phyloP scores from a whole-genome alignment of 1,139 yeast genomes.

The Pichia sp. region DNA sequence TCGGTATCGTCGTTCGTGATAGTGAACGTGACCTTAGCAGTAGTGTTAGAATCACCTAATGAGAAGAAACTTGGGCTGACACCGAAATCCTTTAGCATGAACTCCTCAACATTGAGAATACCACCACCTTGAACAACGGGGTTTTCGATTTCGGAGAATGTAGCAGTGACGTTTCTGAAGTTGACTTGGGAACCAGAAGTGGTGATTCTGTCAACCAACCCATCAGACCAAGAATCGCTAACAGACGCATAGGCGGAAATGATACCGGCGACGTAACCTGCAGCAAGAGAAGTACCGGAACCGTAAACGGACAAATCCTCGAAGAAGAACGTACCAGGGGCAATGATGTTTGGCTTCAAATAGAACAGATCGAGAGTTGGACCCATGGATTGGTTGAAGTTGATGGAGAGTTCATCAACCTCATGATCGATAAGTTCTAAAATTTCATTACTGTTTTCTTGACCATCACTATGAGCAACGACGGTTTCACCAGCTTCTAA shows the following conservation, averaged over 20 bases:
- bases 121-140: conserved; percentile 13
- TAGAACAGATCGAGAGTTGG: conserved; percentile 8
- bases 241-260: conserved; percentile 4
- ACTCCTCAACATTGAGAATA: neutral
- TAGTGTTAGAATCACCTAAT: conserved; percentile 1
- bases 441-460: neutral
- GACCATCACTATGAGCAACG: neutral
- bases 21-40: conserved; percentile 1
- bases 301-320: conserved; percentile 2
- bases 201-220: conserved; percentile 4
- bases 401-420: neutral
- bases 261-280: conserved; percentile 6
- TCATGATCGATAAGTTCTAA: neutral
- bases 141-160: neutral
- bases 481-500: conserved; percentile 4
- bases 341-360: conserved; percentile 8
- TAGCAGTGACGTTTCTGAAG: conserved; percentile 2
- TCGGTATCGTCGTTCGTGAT: neutral
- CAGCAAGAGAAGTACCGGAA: conserved; percentile 9
- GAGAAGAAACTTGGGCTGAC: conserved; percentile 4
- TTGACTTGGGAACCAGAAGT: conserved; percentile 3
- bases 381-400: conserved; percentile 7
- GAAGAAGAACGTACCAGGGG: conserved; percentile 6
- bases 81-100: conserved; percentile 1
- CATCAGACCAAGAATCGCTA: neutral